phyloP scores from a whole-genome alignment of 2,329 filamentous ascomycete genomes.

The Blumeria hordei region DNA sequence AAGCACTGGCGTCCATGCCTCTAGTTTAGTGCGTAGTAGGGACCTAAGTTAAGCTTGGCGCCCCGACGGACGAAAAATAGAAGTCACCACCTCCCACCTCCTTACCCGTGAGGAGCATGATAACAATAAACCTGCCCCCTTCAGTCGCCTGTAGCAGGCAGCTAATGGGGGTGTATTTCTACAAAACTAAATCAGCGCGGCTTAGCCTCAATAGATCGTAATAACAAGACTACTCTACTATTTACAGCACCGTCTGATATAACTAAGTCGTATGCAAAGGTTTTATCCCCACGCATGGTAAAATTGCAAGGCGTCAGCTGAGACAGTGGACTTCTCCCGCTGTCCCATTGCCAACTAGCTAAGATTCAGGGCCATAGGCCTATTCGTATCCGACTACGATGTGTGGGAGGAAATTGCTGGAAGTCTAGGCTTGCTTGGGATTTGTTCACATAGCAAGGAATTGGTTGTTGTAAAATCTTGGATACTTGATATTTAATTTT shows the following conservation, averaged over 20 bases:
- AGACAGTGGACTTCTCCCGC: constrained; percentile 1
- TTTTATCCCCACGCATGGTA: constrained; percentile 18
- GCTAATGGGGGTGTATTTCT: background rate
- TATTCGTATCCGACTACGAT: constrained; percentile 3
- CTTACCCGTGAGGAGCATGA: too few relatives aligned
- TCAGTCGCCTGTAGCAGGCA: background rate
- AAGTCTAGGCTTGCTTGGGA: constrained; percentile 1
- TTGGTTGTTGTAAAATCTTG: too few relatives aligned
- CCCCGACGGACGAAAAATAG: too few relatives aligned
- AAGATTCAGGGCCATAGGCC: constrained; percentile 2
- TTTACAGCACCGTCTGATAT: constrained; percentile 19
- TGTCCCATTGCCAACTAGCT: constrained; percentile 1
- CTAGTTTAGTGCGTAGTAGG: too few relatives aligned
- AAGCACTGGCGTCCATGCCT: too few relatives aligned
- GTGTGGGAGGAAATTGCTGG: constrained; percentile 2
- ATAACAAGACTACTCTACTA: constrained; percentile 20
- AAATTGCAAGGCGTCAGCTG: constrained; percentile 16
- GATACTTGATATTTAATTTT: too few relatives aligned
- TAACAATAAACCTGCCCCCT: too few relatives aligned
- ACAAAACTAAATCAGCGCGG: background rate
- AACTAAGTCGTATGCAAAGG: constrained; percentile 21
- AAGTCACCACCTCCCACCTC: too few relatives aligned
- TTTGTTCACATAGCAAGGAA: too few relatives aligned
- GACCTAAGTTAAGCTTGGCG: too few relatives aligned
- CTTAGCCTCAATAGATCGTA: constrained; percentile 2